These are phyloP conservation scores for Boletus pseudo-olivaceus DNA, from an alignment of 768 basidiomycete genomes.

Conservation along the genomic window DNA sequence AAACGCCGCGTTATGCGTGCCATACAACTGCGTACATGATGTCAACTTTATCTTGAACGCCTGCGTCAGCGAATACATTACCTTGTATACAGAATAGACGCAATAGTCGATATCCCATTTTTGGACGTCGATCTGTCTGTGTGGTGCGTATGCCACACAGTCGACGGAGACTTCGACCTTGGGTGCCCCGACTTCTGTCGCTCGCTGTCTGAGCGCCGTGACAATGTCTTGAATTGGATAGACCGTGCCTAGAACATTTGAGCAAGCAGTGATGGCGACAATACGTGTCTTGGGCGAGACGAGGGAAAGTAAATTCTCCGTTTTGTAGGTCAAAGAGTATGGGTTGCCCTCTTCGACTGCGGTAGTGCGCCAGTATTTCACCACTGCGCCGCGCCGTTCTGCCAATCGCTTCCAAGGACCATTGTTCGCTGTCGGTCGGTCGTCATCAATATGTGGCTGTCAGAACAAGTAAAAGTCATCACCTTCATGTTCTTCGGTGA, in stretches of 20 bases:
- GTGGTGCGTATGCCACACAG: slow-evolving; percentile 78
- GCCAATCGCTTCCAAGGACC: slow-evolving; percentile 79
- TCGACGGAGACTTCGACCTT: slow-evolving; percentile 71
- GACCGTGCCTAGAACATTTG: slow-evolving; percentile 70
- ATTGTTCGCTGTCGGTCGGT: slow-evolving; percentile 51
- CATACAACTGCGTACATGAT: slow-evolving; percentile 53
- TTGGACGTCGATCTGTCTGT: slow-evolving; percentile 65
- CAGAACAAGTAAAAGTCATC: slow-evolving; percentile 4
- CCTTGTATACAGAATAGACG: slow-evolving; percentile 76
- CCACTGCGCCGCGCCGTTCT: slow-evolving; percentile 44
- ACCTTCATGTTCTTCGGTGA: slow-evolving; percentile 84
- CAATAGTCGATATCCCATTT: slow-evolving; percentile 77
- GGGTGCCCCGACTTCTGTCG: slow-evolving; percentile 47
- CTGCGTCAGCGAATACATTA: slow-evolving; percentile 18
- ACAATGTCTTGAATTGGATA: slow-evolving; percentile 59
- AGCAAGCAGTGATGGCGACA: slow-evolving; percentile 70
- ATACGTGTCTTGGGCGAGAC: slow-evolving; percentile 65
- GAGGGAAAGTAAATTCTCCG: slow-evolving; percentile 57
- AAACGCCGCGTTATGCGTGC: slow-evolving; percentile 64
- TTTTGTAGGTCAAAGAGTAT: slow-evolving; percentile 55
- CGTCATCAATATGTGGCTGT: neutral
- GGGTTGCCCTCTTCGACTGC: slow-evolving; percentile 54
- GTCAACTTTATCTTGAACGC: neutral
- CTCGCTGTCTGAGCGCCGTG: slow-evolving; percentile 47
- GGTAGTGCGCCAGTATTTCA: slow-evolving; percentile 59